Evolutionary conservation across 768 basidiomycete species (phyloP), one percentile per base, ranked within the genome.

Genomic region (Russula olivacea): DNA sequence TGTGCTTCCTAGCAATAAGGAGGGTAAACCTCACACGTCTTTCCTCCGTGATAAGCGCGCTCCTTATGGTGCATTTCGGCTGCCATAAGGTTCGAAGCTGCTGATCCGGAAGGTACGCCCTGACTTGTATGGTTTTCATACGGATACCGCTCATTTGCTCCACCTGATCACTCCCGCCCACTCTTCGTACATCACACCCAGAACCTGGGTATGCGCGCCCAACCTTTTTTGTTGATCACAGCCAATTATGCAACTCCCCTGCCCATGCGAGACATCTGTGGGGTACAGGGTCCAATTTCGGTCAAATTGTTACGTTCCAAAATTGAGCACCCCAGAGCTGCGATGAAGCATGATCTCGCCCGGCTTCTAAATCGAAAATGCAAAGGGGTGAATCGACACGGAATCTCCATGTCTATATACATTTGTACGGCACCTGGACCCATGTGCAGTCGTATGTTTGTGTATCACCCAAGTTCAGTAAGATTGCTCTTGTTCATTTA

Each of bases 151-250:
- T 4, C 19, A 23, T 48, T 38, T 28, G n/a, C 25, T 2, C 49
- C 38, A 45, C 17, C 19, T 41, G 34, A 50, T 38, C 47, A 47
- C 15, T 15, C 41, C 14, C 19, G 23, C 25, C 38, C 36, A 25
- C 77, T 77, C 8, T 80, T 78, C 61, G 71, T 77, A 17, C 78
- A 77, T 69, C 75, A 80, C 70, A 75, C 78, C 56, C 76, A 79
- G 66, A 79, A 77, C 67, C 75, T 75, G 66, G 77, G 76, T 23
- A 74, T 75, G 12, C 74, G 75, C 51, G 73, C 76, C 28, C 79
- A 80, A 63, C 60, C 78, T 57, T 58, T 58, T 79, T 79, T 68
- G 71, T 79, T 58, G 78, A 79, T 65, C 79, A 79, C 56, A 76
- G 76, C 52, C 78, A 79, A 74, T 76, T 56, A 76, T 80, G 47